Evolutionary conservation across 1,284 basidiomycete genomes (phyloP), one percentile per base, ranked within the genome.

Genomic region (Trichosporon inkin): DNA sequence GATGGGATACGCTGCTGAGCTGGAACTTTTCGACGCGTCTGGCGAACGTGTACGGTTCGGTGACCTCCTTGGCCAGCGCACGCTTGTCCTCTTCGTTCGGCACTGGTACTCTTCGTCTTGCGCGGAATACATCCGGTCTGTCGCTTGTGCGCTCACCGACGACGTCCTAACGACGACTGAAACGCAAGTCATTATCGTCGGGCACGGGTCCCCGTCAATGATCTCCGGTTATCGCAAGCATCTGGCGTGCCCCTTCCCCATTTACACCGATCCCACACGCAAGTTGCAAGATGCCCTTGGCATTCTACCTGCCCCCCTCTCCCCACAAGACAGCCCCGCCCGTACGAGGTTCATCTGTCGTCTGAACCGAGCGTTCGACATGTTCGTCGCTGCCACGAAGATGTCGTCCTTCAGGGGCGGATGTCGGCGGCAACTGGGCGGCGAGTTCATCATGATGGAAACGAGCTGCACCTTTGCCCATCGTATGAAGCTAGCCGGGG

Each of bases 371-470:
- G 60, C 58, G 54, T 38, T 20, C 14, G 55, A 57, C 47, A 56
- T 55, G 32, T 54, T 64, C 49, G 37, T 60, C 55, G 53, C 59
- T 55, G 61, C 63, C 14, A 37, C 56, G 4, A 52, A 56, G 14
- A 47, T 63, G 54, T 54, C 58, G 32, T 57, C 53, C n/a, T 53
- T 62, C 19, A 57, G 54, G 37, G 20, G 56, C 1, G 60, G 57
- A 13, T 49, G 58, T 58, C 37, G 55, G 35, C 22, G 44, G 19
- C 88, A 92, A 75, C 82, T 94, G 32, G 92, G 92, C 16, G 92
- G 92, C 22, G 92, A 94, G 78, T 93, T 94, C 71, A 83, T 94
- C 24, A 82, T 95, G 56, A 88, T 88, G 22, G 88, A 88, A 51
- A 86, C 64, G 4, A 61, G 74, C n/a, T 62, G 68, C 38, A 59